Evolutionary conservation across 441 rosid species (phyloP).

Genomic region (Aquilaria agallochum): DNA sequence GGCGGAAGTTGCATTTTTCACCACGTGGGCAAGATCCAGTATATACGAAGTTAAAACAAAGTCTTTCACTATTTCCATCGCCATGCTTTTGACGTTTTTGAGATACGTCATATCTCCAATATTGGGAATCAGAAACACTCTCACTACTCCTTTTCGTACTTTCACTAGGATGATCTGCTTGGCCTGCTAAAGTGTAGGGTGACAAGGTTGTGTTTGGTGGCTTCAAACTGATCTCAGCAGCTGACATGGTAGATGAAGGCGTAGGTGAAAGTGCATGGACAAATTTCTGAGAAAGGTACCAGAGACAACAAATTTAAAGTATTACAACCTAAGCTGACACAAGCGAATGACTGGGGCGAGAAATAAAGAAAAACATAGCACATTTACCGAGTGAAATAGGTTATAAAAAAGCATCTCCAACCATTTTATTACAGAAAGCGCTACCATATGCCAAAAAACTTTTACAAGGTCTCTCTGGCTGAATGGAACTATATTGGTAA

Average conservation of each 20-base stretch:
- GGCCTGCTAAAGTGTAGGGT: slow-evolving; percentile 52
- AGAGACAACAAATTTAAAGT: not conserved
- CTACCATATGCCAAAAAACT: no score
- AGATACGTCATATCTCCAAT: slow-evolving; percentile 92
- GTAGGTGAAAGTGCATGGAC: slow-evolving; percentile 90
- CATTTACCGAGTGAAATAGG: not conserved
- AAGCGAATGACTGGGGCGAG: no score
- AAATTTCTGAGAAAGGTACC: slow-evolving; percentile 58
- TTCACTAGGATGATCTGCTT: slow-evolving; percentile 37
- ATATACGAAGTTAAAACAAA: slow-evolving; percentile 77
- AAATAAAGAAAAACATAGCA: slow-evolving; percentile 2
- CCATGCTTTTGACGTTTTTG: slow-evolving; percentile 73
- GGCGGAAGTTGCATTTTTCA: slow-evolving; percentile 73
- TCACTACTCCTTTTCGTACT: slow-evolving; percentile 47
- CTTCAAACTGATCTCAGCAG: slow-evolving; percentile 67
- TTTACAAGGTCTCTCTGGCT: no score
- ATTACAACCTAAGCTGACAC: no score
- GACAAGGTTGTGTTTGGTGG: slow-evolving; percentile 69
- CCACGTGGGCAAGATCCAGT: slow-evolving; percentile 88
- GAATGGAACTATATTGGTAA: no score
- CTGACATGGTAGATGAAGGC: slow-evolving; percentile 79
- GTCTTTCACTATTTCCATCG: slow-evolving; percentile 50
- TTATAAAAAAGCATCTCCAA: no score
- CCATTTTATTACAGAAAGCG: no score
- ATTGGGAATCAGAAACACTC: slow-evolving; percentile 58